phyloP scores from a whole-genome alignment of 345 rosid species.

The Syzygium jambos region DNA sequence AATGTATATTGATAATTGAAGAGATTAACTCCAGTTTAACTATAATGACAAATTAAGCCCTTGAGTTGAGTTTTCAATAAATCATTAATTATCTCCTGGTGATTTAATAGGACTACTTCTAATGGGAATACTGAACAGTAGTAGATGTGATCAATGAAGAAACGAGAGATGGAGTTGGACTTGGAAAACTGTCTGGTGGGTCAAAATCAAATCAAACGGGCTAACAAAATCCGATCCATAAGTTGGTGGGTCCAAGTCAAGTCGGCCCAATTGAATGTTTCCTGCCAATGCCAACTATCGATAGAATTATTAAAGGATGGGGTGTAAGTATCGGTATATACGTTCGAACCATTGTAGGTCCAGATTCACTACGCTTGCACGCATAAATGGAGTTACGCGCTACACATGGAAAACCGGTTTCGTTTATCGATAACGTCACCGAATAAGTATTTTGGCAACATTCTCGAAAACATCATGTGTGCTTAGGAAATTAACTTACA shows the following conservation, averaged over 20 bases:
- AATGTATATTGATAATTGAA: neutral
- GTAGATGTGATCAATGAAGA: neutral
- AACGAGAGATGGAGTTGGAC: slow-evolving; percentile 1
- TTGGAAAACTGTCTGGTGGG: neutral
- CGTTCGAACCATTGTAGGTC: neutral
- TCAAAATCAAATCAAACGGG: neutral
- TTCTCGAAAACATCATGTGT: neutral
- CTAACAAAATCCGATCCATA: neutral
- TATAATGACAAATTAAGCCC: neutral
- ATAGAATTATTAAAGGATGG: neutral
- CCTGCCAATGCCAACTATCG: neutral
- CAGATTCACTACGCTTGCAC: neutral
- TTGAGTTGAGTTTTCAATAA: neutral
- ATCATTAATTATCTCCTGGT: neutral
- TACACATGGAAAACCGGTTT: neutral
- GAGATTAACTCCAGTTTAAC: neutral
- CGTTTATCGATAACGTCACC: neutral
- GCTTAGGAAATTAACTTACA: neutral
- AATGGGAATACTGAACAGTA: neutral
- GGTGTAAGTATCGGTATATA: neutral
- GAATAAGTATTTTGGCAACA: neutral
- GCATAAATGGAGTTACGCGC: neutral
- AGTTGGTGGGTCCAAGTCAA: neutral
- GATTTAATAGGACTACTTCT: neutral
- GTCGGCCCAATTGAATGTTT: neutral